Evolutionary conservation across 208 protist genomes (phyloP).

Genomic region (Lotmaria passim): DNA sequence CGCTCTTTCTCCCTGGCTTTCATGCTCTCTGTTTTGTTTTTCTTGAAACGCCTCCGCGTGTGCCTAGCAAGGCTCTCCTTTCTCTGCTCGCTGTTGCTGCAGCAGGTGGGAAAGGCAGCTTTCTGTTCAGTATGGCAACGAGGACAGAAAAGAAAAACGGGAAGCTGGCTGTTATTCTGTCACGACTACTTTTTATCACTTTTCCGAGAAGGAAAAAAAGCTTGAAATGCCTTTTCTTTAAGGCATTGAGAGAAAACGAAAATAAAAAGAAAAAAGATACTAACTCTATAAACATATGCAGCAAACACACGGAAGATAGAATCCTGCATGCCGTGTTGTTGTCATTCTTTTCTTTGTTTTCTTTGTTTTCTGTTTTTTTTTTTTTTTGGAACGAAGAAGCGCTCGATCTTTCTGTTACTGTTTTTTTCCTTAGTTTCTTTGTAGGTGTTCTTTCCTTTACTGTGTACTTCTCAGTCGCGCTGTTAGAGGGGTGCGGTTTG

Average conservation of each 20-base stretch:
- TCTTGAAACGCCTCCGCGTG: not conserved
- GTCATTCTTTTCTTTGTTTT: not conserved
- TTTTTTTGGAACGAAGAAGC: slow-evolving; percentile 3
- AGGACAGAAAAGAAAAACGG: not conserved
- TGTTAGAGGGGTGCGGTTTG: not conserved
- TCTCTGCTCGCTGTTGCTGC: not conserved
- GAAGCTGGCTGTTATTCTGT: no score
- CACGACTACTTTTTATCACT: no score
- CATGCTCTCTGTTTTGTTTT: not conserved
- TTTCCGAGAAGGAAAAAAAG: no score
- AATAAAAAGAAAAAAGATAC: no score
- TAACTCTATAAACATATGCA: no score
- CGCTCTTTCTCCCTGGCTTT: not conserved
- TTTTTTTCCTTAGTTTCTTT: slow-evolving; percentile 6
- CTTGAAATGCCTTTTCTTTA: no score
- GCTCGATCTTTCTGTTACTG: not conserved
- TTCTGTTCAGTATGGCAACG: not conserved
- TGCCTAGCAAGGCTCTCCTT: not conserved
- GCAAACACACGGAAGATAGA: not conserved
- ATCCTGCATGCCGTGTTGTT: not conserved
- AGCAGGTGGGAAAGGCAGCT: no score
- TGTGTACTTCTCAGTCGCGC: not conserved
- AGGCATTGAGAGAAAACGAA: no score
- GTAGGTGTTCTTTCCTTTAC: not conserved
- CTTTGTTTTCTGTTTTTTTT: slow-evolving; percentile 6